A percentile compares a stretch with the other conserved stretches of the same genome.
phyloP scores from a whole-genome alignment of 768 basidiomycete genomes.

The Suillus hirtellus region DNA sequence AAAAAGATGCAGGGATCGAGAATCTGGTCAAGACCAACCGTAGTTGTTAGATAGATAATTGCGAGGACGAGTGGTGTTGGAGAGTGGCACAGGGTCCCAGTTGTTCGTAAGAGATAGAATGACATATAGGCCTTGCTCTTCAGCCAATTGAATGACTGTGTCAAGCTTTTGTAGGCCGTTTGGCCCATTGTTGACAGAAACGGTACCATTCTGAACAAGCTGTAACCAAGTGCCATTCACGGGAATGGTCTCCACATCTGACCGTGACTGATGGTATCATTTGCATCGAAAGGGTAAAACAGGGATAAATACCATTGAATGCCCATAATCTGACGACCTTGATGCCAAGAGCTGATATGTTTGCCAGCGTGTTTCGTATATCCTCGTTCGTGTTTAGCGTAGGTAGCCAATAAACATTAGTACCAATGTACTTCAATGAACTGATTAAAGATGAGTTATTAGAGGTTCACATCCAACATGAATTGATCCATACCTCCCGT shows the following conservation, averaged over 20 bases:
- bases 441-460: slow-evolving; percentile 34
- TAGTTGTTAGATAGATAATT: slow-evolving; percentile 64
- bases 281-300: neutral
- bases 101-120: slow-evolving; percentile 62
- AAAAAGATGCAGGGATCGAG: slow-evolving; percentile 2
- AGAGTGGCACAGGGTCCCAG: slow-evolving; percentile 47
- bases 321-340: slow-evolving; percentile 69
- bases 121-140: slow-evolving; percentile 53
- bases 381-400: slow-evolving; percentile 54
- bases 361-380: slow-evolving; percentile 56
- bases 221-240: slow-evolving; percentile 66
- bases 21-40: slow-evolving; percentile 36
- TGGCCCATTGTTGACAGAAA: slow-evolving; percentile 56
- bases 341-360: slow-evolving; percentile 56
- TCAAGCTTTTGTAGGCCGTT: slow-evolving; percentile 67
- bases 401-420: slow-evolving; percentile 69
- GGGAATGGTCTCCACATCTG: slow-evolving; percentile 56
- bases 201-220: slow-evolving; percentile 53
- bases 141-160: slow-evolving; percentile 53
- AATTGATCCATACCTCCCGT: slow-evolving; percentile 45
- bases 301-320: slow-evolving; percentile 54
- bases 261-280: slow-evolving; percentile 14
- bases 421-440: slow-evolving; percentile 47
- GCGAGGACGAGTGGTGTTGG: slow-evolving; percentile 44
- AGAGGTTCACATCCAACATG: slow-evolving; percentile 17